Evolutionary conservation across 202 grass and related monocot genomes (phyloP).

Genomic region (Setaria viridis): DNA sequence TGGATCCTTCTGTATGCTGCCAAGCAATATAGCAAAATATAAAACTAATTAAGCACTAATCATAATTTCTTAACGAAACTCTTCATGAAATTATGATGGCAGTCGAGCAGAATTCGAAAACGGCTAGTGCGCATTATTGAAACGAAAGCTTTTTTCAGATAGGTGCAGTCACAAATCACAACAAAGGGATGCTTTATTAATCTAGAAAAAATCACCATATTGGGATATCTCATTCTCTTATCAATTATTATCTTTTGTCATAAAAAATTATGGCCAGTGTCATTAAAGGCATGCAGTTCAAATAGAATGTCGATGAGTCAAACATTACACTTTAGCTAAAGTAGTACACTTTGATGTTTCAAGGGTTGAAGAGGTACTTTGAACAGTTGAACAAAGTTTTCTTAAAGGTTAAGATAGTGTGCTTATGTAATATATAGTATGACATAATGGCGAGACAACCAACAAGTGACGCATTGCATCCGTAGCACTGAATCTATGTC

Average conservation of each 20-base stretch:
- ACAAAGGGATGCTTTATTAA: not conserved
- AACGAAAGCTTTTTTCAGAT: not conserved
- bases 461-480: not conserved
- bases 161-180: constrained; percentile 8
- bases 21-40: constrained; percentile 17
- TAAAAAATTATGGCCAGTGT: not conserved
- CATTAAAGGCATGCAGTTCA: not conserved
- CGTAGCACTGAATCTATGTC: not conserved
- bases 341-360: constrained; percentile 12
- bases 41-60: not conserved
- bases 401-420: not conserved
- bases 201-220: not conserved
- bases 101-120: not conserved
- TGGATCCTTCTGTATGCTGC: constrained; percentile 91
- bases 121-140: not conserved
- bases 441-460: not conserved
- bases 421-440: constrained; percentile 16
- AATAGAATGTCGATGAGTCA: constrained; percentile 7
- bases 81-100: not conserved
- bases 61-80: not conserved
- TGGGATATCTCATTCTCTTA: not conserved
- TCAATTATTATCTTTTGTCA: not conserved
- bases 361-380: not conserved
- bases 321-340: constrained; percentile 1
- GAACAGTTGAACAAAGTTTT: constrained; percentile 1